A percentile compares a stretch with the other conserved stretches of the same genome.
Conservation (phyloP, 352 stramenopile species). For the Sclerospora graminicola region DNA sequence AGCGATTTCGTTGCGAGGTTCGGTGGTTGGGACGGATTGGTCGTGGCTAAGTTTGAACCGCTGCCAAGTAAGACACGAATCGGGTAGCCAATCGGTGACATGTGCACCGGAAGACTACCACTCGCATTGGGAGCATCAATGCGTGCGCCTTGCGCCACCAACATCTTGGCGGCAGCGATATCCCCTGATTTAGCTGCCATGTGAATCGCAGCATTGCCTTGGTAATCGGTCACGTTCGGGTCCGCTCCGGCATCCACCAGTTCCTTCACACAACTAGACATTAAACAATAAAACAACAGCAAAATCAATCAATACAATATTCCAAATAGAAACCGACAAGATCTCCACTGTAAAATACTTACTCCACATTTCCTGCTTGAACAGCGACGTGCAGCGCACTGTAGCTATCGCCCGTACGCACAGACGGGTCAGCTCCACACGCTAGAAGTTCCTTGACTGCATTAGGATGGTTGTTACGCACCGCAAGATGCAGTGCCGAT, state of each 20-base stretch:
- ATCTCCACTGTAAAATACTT: too few relatives aligned
- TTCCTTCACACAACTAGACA: conserved; percentile 56
- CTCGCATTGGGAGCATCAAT: conserved; percentile 72
- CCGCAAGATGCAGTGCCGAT: conserved; percentile 65
- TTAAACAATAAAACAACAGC: too few relatives aligned
- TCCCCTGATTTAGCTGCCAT: conserved; percentile 69
- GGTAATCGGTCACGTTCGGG: conserved; percentile 72
- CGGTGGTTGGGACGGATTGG: conserved; percentile 55
- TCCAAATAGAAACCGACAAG: too few relatives aligned
- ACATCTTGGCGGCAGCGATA: conserved; percentile 66
- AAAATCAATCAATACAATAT: too few relatives aligned
- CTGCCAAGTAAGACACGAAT: conserved; percentile 76
- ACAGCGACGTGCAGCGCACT: conserved; percentile 69
- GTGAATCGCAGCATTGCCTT: conserved; percentile 77
- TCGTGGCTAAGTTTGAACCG: conserved; percentile 53
- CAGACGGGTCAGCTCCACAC: conserved; percentile 51
- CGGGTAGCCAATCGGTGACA: conserved; percentile 80
- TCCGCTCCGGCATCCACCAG: conserved; percentile 57
- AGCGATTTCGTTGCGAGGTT: conserved; percentile 35
- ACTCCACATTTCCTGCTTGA: conserved; percentile 58
- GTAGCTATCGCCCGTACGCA: conserved; percentile 72
- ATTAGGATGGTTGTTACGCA: conserved; percentile 67
- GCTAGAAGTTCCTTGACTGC: conserved; percentile 64
- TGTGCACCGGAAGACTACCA: conserved; percentile 68
- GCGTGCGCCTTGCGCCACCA: conserved; percentile 59